Percentiles rank a stretch among this genome's conserved stretches.
Evolutionary conservation across 1,284 basidiomycete species (phyloP).

Genomic region (Thecaphora thlaspeos): DNA sequence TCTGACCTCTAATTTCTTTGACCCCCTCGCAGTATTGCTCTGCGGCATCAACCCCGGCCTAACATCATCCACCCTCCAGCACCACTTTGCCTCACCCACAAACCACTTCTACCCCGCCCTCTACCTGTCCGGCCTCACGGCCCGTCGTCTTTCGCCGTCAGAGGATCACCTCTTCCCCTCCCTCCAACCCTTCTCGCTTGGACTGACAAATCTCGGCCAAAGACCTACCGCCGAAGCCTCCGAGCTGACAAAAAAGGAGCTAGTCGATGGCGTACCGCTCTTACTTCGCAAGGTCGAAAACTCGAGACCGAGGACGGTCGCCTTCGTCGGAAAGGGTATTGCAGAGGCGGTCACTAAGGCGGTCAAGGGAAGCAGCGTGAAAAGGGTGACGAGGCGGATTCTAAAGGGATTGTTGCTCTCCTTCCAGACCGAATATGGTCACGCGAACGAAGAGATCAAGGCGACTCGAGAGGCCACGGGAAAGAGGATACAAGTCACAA

Average conservation of each 20-base stretch:
- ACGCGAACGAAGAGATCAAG: too few species aligned
- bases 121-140: constrained; percentile 26
- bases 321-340: constrained; percentile 37
- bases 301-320: constrained; percentile 25
- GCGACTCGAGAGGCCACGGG: neutral
- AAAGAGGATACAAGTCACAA: constrained; percentile 2
- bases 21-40: constrained; percentile 19
- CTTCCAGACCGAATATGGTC: constrained; percentile 3
- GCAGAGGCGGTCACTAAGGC: constrained; percentile 26
- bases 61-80: constrained; percentile 18
- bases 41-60: constrained; percentile 45
- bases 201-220: constrained; percentile 27
- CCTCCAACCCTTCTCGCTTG: constrained; percentile 18
- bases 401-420: neutral
- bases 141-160: constrained; percentile 22
- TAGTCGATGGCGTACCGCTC: constrained; percentile 26
- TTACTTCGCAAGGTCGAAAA: constrained; percentile 20
- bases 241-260: constrained; percentile 26
- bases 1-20: neutral
- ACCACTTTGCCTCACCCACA: constrained; percentile 36
- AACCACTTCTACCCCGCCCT: constrained; percentile 39
- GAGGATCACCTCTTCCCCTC: constrained; percentile 26
- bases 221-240: constrained; percentile 32
- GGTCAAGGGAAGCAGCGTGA: too few species aligned
- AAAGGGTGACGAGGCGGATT: too few species aligned